Percentiles rank a stretch among this genome's conserved stretches.
Evolutionary conservation across 176 grass and related monocot genomes (phyloP).

Genomic region (Oropetium thomaeum): DNA sequence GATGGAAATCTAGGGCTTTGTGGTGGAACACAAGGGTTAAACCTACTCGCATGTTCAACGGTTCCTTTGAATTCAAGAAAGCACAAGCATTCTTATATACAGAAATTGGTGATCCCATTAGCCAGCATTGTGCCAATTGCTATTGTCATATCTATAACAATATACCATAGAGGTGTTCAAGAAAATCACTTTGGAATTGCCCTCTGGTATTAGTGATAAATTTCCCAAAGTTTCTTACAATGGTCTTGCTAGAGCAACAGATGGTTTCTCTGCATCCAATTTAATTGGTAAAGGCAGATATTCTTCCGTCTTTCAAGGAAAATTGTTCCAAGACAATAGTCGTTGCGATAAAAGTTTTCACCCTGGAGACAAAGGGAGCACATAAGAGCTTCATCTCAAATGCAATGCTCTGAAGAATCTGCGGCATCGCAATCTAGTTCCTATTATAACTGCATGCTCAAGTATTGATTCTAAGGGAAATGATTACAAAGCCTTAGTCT

Average conservation of each 20-base stretch:
- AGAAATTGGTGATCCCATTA: conserved; percentile 19
- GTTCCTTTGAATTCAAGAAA: background rate
- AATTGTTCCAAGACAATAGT: background rate
- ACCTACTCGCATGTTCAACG: background rate
- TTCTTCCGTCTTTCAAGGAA: conserved; percentile 6
- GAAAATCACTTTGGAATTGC: too few species aligned
- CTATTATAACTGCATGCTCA: conserved; percentile 17
- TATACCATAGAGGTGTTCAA: too few species aligned
- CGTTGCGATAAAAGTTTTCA: conserved; percentile 26
- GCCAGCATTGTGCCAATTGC: conserved; percentile 1
- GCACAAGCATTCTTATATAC: background rate
- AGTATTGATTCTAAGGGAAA: background rate
- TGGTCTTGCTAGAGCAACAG: conserved; percentile 11
- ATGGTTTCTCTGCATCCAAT: background rate
- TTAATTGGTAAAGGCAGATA: conserved; percentile 28
- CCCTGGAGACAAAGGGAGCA: conserved; percentile 6
- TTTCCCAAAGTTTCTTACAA: conserved; percentile 29
- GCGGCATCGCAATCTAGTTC: conserved; percentile 11
- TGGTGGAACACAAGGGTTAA: conserved; percentile 8
- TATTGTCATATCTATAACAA: background rate
- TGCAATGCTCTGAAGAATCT: conserved; percentile 19
- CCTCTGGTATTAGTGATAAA: too few species aligned
- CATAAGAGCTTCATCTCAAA: conserved; percentile 13
- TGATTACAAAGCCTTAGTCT: conserved; percentile 33
- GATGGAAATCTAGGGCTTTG: conserved; percentile 26